A percentile compares a stretch with the other conserved stretches of the same genome.
Evolutionary conservation across 805 yeast species (phyloP).

Genomic region (Ogataea philodendri): DNA sequence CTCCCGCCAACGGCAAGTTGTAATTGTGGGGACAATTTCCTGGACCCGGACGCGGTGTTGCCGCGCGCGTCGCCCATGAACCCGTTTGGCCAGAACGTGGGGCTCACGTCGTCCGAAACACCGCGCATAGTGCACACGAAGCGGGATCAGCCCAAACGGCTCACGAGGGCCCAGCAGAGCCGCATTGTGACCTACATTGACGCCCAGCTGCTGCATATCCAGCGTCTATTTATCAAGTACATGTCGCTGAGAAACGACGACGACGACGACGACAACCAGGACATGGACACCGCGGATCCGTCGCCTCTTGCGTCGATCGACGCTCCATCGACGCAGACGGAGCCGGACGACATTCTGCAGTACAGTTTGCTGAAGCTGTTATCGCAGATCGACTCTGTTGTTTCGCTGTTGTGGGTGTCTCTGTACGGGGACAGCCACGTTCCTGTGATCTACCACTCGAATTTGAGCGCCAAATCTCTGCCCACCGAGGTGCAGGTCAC

Average conservation of each 20-base stretch:
- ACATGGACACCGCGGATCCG: too few species aligned
- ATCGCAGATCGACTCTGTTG: constrained; percentile 44
- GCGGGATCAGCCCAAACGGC: constrained; percentile 23
- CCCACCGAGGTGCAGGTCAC: constrained; percentile 12
- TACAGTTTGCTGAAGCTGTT: constrained; percentile 36
- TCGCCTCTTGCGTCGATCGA: constrained; percentile 3
- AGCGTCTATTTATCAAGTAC: constrained; percentile 48
- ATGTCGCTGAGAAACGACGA: constrained; percentile 32
- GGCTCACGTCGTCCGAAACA: constrained; percentile 27
- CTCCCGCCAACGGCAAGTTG: constrained; percentile 17
- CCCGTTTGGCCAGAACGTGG: constrained; percentile 31
- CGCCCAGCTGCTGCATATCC: constrained; percentile 49
- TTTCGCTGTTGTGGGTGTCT: constrained; percentile 64
- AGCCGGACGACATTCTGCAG: constrained; percentile 11
- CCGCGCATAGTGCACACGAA: constrained; percentile 15
- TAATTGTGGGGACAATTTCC: constrained; percentile 14
- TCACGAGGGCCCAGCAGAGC: constrained; percentile 53
- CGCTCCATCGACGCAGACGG: constrained; percentile 2
- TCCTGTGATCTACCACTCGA: constrained; percentile 30
- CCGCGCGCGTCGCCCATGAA: constrained; percentile 21
- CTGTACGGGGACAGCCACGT: constrained; percentile 36
- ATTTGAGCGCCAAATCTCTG: constrained; percentile 9
- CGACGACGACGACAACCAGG: constrained; percentile 4
- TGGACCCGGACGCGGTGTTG: constrained; percentile 16
- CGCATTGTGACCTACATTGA: constrained; percentile 56